A percentile compares a stretch with the other conserved stretches of the same genome.
Conservation (phyloP, 1,284 basidiomycete genomes). For the Xanthoconium separans region DNA sequence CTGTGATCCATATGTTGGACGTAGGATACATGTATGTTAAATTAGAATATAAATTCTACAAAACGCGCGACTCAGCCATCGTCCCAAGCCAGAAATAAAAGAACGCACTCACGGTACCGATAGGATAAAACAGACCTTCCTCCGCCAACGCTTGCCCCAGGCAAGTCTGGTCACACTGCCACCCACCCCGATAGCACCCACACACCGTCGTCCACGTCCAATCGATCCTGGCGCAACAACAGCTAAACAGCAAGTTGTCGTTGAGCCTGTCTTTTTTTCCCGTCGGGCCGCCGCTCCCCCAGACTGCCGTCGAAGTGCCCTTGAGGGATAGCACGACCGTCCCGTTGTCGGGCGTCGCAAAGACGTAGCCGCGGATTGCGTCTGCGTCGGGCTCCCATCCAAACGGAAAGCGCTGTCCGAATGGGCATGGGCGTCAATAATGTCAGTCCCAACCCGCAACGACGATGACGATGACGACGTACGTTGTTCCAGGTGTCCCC, state of each 20-base stretch:
- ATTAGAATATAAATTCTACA: constrained; percentile 90
- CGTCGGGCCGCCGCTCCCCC: constrained; percentile 85
- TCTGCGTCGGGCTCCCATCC: constrained; percentile 91
- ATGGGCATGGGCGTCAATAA: background rate
- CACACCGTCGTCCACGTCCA: constrained; percentile 97
- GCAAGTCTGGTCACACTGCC: constrained; percentile 84
- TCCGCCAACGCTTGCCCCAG: constrained; percentile 77
- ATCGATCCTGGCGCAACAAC: constrained; percentile 93
- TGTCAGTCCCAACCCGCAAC: background rate
- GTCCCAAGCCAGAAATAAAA: background rate
- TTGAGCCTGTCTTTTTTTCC: constrained; percentile 91
- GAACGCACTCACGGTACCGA: constrained; percentile 62
- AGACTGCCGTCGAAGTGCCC: constrained; percentile 82
- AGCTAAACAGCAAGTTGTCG: constrained; percentile 96
- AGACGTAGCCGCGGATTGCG: constrained; percentile 90
- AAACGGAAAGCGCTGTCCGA: constrained; percentile 70
- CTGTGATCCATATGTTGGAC: constrained; percentile 90
- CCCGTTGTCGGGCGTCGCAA: constrained; percentile 78
- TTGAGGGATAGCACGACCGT: constrained; percentile 93
- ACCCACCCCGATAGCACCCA: constrained; percentile 82
- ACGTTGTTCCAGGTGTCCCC: constrained; percentile 65
- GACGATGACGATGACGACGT: constrained; percentile 22
- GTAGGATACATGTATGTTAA: constrained; percentile 91
- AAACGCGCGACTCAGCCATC: background rate
- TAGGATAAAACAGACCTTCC: constrained; percentile 88